These are phyloP conservation scores for Monilinia laxa DNA, from an alignment of 2,329 filamentous ascomycete genomes.

Conservation along the genomic window DNA sequence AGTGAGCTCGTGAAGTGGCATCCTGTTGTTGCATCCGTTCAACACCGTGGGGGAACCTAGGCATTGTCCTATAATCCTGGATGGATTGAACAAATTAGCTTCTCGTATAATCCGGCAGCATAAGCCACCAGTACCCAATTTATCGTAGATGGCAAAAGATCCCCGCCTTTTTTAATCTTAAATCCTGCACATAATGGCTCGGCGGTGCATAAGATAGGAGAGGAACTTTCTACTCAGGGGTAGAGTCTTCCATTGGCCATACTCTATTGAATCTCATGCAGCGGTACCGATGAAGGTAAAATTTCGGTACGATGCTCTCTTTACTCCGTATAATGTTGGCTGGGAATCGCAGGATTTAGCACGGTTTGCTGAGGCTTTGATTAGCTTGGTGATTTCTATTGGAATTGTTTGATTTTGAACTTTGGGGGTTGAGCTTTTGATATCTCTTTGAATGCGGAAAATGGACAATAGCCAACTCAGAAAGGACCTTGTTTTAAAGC, in stretches of 20 bases:
- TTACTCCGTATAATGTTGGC: neutral
- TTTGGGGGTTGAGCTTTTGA: no score
- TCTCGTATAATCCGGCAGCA: neutral
- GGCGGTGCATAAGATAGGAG: conserved; percentile 15
- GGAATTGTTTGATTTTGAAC: neutral
- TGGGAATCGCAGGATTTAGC: neutral
- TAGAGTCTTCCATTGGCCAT: neutral
- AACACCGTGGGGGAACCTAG: neutral
- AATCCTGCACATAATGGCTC: conserved; percentile 12
- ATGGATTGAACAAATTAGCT: conserved; percentile 11
- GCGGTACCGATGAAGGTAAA: neutral
- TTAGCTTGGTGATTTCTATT: neutral
- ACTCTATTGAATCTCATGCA: neutral
- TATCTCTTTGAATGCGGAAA: no score
- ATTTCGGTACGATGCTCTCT: conserved; percentile 6
- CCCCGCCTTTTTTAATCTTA: conserved; percentile 12
- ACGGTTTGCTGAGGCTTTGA: neutral
- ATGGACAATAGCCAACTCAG: no score
- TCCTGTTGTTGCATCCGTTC: neutral
- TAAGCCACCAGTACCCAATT: conserved; percentile 8
- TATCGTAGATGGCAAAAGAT: neutral
- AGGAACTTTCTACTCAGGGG: conserved; percentile 15
- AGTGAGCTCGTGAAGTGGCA: neutral
- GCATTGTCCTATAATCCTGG: neutral
- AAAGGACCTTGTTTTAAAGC: neutral